These are phyloP conservation scores for Plasmopara halstedii DNA, from an alignment of 352 stramenopile species.

Conservation along the genomic window DNA sequence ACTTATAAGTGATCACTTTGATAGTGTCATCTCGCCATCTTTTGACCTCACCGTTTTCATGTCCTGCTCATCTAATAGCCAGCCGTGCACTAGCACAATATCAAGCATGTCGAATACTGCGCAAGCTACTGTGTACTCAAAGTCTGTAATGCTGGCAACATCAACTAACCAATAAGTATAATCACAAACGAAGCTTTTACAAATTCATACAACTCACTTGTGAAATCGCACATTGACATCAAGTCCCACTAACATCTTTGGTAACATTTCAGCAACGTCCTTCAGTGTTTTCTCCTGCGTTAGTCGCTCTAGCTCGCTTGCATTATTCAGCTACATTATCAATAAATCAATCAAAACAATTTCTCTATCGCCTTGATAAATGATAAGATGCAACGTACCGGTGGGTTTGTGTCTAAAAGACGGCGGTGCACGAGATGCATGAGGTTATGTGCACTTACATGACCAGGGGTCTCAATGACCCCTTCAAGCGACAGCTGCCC, in stretches of 20 bases:
- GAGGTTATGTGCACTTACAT: constrained; percentile 87
- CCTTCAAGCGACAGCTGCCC: constrained; percentile 80
- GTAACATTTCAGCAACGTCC: constrained; percentile 88
- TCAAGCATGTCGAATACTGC: constrained; percentile 95
- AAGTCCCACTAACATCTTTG: constrained; percentile 91
- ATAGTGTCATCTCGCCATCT: no score
- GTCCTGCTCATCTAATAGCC: constrained; percentile 94
- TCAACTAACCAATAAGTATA: no score
- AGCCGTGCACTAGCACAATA: constrained; percentile 95
- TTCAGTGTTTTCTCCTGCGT: constrained; percentile 83
- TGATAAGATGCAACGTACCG: constrained; percentile 18
- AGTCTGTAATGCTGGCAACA: constrained; percentile 64
- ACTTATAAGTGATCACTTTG: no score
- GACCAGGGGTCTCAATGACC: constrained; percentile 36
- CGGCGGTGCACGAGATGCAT: constrained; percentile 85
- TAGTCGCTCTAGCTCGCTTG: constrained; percentile 47
- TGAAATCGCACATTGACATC: constrained; percentile 98
- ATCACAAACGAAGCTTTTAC: no score
- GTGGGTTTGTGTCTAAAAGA: constrained; percentile 80
- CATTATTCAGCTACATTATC: constrained; percentile 26
- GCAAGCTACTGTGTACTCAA: constrained; percentile 94
- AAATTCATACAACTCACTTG: constrained; percentile 29
- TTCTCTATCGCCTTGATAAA: neutral
- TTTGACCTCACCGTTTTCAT: constrained; percentile 53
- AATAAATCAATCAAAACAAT: constrained; percentile 3